These are phyloP conservation scores for Phylloporus arenicola DNA, from an alignment of 768 basidiomycete genomes.

Conservation along the genomic window DNA sequence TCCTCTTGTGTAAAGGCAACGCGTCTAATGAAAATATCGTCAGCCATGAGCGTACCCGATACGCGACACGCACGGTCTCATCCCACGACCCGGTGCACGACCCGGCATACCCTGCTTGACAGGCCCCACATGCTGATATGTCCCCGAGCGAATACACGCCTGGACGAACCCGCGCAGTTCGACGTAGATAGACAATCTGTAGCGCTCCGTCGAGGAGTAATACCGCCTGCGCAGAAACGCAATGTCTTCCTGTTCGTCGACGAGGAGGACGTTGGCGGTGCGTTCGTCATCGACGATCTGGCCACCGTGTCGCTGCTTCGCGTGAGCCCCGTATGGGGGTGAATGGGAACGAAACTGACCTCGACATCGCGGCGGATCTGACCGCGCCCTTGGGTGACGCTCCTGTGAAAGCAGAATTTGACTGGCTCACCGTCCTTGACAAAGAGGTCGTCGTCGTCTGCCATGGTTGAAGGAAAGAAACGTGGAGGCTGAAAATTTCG, in stretches of 20 bases:
- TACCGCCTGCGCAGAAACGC: conserved; percentile 21
- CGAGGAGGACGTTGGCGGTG: conserved; percentile 21
- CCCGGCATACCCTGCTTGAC: conserved; percentile 21
- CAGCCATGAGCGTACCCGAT: neutral
- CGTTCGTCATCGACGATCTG: conserved; percentile 12
- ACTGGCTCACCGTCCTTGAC: conserved; percentile 19
- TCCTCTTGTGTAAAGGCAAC: conserved; percentile 37
- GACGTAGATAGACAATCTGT: conserved; percentile 17
- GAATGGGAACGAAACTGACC: conserved; percentile 4
- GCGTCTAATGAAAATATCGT: conserved; percentile 12
- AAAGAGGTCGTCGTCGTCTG: conserved; percentile 14
- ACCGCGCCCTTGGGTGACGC: conserved; percentile 19
- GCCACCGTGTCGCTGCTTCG: conserved; percentile 19
- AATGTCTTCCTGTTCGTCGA: conserved; percentile 28
- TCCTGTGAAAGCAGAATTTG: conserved; percentile 22
- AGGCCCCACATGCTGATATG: conserved; percentile 12
- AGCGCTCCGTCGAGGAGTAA: conserved; percentile 17
- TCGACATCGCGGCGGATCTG: conserved; percentile 18
- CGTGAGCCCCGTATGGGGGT: neutral
- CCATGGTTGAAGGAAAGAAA: conserved; percentile 3
- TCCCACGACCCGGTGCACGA: neutral
- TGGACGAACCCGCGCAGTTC: conserved; percentile 26
- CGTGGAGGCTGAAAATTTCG: too few species aligned
- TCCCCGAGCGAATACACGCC: conserved; percentile 11
- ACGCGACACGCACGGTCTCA: conserved; percentile 8